Conservation (phyloP, 495 filamentous ascomycete genomes). For the Choiromyces venosus region DNA sequence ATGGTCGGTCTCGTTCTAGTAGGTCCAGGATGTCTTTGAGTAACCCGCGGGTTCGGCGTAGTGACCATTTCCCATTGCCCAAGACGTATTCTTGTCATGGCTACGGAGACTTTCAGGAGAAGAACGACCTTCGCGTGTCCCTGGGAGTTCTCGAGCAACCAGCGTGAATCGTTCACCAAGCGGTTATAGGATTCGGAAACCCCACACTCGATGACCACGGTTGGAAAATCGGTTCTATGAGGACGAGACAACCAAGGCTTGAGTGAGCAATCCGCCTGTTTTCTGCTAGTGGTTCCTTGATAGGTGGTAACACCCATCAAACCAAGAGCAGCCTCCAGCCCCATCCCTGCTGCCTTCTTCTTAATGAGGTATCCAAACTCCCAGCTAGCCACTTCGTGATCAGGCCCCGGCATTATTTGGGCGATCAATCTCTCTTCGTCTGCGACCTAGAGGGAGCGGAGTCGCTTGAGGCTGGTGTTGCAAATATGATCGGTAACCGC, state of each 20-base stretch:
- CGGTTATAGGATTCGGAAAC: not conserved
- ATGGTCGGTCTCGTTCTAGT: not conserved
- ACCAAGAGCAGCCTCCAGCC: not conserved
- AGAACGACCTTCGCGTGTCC: conserved; percentile 4
- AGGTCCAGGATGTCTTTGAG: not conserved
- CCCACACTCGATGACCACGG: conserved; percentile 10
- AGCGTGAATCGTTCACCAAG: conserved; percentile 1
- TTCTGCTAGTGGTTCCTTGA: conserved; percentile 4
- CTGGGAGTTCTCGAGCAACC: conserved; percentile 9
- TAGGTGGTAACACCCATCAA: not conserved
- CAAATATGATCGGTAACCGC: too few relatives aligned
- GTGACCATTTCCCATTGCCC: not conserved
- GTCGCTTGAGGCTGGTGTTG: too few relatives aligned
- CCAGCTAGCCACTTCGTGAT: not conserved
- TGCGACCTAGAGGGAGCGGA: too few relatives aligned
- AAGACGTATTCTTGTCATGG: not conserved
- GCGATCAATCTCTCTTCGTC: too few relatives aligned
- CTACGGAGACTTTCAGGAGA: not conserved
- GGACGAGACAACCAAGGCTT: not conserved
- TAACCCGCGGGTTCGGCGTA: too few relatives aligned
- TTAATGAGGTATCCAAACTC: not conserved
- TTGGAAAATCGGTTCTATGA: conserved; percentile 4
- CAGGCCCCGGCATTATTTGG: conserved; percentile 4
- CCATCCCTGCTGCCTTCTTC: not conserved
- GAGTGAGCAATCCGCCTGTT: conserved; percentile 4